Base-by-base conservation (phyloP, 2,329 filamentous ascomycete species). In the Penicillium corylophilum region DNA sequence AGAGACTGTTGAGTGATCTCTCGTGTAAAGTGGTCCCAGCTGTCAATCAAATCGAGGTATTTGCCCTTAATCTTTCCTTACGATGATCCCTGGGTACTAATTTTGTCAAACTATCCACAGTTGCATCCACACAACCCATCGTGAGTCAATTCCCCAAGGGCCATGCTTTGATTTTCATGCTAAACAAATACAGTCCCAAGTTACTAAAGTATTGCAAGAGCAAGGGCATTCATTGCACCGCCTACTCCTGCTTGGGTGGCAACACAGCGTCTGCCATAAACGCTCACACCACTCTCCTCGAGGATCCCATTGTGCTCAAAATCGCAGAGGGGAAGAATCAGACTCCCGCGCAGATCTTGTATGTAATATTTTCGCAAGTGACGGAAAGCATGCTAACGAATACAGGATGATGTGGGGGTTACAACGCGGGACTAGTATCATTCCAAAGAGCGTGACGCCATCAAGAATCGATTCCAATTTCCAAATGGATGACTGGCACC, bases 21-120 rank as follows among this genome's bases (percentile, higher is more conserved):
- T 43, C 85, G 35, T 38, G 35, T 9, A 20, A 38, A 76, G 84
- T 81, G 50, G 71, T 76, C 16, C 80, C 79, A 15, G 86, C 88
- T 10, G 88, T 90, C 61, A 91, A 92, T 80, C 88, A 93, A 46
- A 62, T 67, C 55, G 89, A 92, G 74, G 80, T 91, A 20, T 88
- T 92, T 75, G 33, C 9, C 9, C 3, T 18, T 16, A 3, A 9
- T 18, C 3, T 8, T 36, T 3, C 9, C 16, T 18, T 4, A 8
- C 1, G 3, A 36, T 18, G 16, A 28, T 36, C n/a, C 8, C 9
- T 28, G 8, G 26, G 26, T 28, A 12, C 33, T 36, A 16, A 36
- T 20, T 16, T 16, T 20, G 16, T 18, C 7, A 4, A 18, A 36
- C n/a, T 36, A 10, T 36, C 12, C 6, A 9, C 16, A 36, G 35